Evolutionary conservation across 139 green algal genomes (phyloP), one percentile per base, ranked within the genome.

Genomic region (Nannochloris sp.): DNA sequence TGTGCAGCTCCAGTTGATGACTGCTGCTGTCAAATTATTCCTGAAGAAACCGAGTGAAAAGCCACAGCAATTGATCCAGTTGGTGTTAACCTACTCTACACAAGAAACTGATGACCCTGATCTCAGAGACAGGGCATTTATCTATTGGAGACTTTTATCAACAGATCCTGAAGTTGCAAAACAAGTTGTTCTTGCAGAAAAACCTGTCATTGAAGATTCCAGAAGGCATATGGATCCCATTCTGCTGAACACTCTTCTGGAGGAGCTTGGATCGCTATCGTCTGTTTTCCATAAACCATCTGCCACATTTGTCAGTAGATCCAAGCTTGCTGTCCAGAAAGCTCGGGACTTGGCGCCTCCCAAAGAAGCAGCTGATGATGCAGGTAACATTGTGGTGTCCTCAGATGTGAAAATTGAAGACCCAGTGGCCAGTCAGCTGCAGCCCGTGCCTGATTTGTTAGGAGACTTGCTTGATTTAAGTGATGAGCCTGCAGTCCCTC

Each of bases 111-210:
- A 99, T 79, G 95, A 98, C 77, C 94, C 94, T 11, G 94, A 99
- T 71, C 84, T 99, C 58, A 73, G 94, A 1, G 94, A 99, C 72
- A 73, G 94, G 5, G 94, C 94, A 2, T 99, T 91, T 74, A 84
- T 99, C 61, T 99, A 99, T 89, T 99, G 94, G 88, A 84, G 94
- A 51, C 81, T 99, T 72, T 84, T 99, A 44, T 95, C 84, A 25
- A 94, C 87, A 11, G 89, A 98, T 74, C 91, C 93, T 49, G 71
- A 84, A 71, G 85, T 87, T 10, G 89, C 92, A 45, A 92, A 94
- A 74, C 85, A 95, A 13, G 89, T 99, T 26, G 89, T 98, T 51
- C 78, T 98, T 56, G 84, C 88, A 13, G 79, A 93, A 63, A 96
- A 95, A 81, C 93, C 93, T 1, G 81, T 89, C 48, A 98, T 98